A percentile compares a stretch with the other conserved stretches of the same genome.
Evolutionary conservation across 192 early-diverging fungal genomes (phyloP).

Genomic region (Dissophora ornata): DNA sequence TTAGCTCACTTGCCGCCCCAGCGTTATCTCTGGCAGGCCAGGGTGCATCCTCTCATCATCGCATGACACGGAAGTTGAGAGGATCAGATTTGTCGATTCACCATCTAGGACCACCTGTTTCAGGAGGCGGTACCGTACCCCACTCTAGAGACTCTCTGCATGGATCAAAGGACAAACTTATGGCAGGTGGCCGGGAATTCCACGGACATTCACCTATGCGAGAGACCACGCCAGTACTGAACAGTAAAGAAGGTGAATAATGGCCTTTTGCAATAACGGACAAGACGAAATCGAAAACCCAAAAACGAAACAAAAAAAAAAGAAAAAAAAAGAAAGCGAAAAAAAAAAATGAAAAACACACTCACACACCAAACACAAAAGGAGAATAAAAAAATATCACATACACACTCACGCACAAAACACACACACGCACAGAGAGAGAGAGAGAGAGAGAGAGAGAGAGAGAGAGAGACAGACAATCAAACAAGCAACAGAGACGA

Average conservation of each 20-base stretch:
- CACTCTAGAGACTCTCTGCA: slow-evolving; percentile 16
- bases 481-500: too few species aligned
- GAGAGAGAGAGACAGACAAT: too few species aligned
- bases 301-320: slow-evolving; percentile 8
- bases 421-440: too few species aligned
- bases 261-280: neutral
- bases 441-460: too few species aligned
- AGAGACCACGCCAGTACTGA: slow-evolving; percentile 45
- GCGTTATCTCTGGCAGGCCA: slow-evolving; percentile 26
- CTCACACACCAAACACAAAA: too few species aligned
- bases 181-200: slow-evolving; percentile 8
- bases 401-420: too few species aligned
- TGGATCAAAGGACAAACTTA: slow-evolving; percentile 44
- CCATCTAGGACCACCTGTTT: slow-evolving; percentile 18
- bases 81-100: slow-evolving; percentile 44
- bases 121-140: neutral
- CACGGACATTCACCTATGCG: slow-evolving; percentile 48
- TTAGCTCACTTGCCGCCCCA: slow-evolving; percentile 10
- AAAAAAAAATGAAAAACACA: neutral
- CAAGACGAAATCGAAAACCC: neutral
- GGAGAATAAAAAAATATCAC: too few species aligned
- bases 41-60: slow-evolving; percentile 39
- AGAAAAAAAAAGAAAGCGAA: neutral
- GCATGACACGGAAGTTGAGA: slow-evolving; percentile 34
- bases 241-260: slow-evolving; percentile 46